A percentile compares a stretch with the other conserved stretches of the same genome.
These are phyloP conservation scores for Mucuna pruriens DNA, from an alignment of 306 rosid species.

Conservation along the genomic window DNA sequence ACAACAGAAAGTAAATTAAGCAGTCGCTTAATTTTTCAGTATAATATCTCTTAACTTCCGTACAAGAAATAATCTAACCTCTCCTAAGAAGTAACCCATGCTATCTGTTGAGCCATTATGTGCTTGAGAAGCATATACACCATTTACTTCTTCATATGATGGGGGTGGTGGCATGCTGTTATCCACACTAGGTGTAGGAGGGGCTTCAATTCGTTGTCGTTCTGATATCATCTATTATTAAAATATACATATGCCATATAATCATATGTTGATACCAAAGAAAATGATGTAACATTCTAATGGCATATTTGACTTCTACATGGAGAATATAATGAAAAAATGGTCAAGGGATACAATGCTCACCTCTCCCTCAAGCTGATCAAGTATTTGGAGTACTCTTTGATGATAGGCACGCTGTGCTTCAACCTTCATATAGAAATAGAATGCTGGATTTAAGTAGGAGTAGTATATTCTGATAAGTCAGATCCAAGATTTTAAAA, in stretches of 20 bases:
- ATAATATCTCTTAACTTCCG: constrained; percentile 2
- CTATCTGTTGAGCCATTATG: constrained; percentile 74
- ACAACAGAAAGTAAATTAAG: constrained; percentile 24
- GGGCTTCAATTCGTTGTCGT: constrained; percentile 91
- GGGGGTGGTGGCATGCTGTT: constrained; percentile 86
- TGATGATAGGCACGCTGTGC: constrained; percentile 93
- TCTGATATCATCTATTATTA: constrained; percentile 81
- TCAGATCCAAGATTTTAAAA: constrained; percentile 13
- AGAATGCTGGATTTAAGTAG: constrained; percentile 9
- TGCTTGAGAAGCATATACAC: constrained; percentile 73
- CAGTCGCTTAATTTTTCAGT: constrained; percentile 10
- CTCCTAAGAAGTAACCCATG: constrained; percentile 90
- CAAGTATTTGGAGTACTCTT: constrained; percentile 80
- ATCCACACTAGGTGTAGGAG: constrained; percentile 73
- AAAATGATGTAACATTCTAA: constrained; percentile 14
- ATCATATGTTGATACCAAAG: constrained; percentile 36
- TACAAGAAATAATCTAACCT: constrained; percentile 62
- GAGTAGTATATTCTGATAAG: constrained; percentile 22
- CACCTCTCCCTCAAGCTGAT: constrained; percentile 98
- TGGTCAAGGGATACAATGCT: constrained; percentile 8
- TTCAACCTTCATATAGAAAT: constrained; percentile 71
- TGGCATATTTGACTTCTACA: constrained; percentile 19
- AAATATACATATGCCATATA: constrained; percentile 30
- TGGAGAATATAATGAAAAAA: constrained; percentile 19
- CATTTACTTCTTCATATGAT: constrained; percentile 85